A percentile compares a stretch with the other conserved stretches of the same genome.
These are phyloP conservation scores for Crithidia sp. DNA, from an alignment of 208 protist species.

Conservation along the genomic window DNA sequence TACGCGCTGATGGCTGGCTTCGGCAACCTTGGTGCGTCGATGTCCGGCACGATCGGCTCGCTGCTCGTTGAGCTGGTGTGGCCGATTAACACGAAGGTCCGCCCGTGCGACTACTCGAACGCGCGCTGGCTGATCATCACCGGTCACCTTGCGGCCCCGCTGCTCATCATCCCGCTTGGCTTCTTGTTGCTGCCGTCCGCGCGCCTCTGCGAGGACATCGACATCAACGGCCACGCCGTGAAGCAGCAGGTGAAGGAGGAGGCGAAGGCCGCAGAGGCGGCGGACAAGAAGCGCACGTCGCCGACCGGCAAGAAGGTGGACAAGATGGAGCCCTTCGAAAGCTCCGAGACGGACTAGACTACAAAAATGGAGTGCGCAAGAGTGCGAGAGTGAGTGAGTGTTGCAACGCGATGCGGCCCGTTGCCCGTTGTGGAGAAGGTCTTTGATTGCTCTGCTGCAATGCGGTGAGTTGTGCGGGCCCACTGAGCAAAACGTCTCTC, in stretches of 20 bases:
- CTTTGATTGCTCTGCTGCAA: no score
- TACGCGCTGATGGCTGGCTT: constrained; percentile 83
- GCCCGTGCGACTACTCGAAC: constrained; percentile 75
- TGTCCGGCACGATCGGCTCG: constrained; percentile 45
- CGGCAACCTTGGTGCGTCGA: constrained; percentile 65
- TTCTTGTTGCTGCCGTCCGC: constrained; percentile 64
- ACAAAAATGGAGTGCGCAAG: not conserved
- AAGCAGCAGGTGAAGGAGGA: constrained; percentile 25
- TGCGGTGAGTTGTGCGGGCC: no score
- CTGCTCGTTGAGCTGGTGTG: constrained; percentile 55
- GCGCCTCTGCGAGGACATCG: constrained; percentile 60
- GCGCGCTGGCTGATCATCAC: constrained; percentile 60
- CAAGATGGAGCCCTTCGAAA: constrained; percentile 7
- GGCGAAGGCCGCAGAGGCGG: not conserved
- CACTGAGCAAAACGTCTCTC: not conserved
- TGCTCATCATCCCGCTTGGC: constrained; percentile 63
- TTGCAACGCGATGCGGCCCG: no score
- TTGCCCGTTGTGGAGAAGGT: no score
- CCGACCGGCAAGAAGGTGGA: constrained; percentile 13
- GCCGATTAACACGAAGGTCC: constrained; percentile 40
- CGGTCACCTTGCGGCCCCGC: constrained; percentile 52
- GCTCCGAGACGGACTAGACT: constrained; percentile 5
- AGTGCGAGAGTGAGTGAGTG: no score
- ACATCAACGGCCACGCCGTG: constrained; percentile 49
- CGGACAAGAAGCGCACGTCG: not conserved